Evolutionary conservation across 129 eudicot species (phyloP), one percentile per base, ranked within the genome.

Genomic region (Oenanthe sinensis): DNA sequence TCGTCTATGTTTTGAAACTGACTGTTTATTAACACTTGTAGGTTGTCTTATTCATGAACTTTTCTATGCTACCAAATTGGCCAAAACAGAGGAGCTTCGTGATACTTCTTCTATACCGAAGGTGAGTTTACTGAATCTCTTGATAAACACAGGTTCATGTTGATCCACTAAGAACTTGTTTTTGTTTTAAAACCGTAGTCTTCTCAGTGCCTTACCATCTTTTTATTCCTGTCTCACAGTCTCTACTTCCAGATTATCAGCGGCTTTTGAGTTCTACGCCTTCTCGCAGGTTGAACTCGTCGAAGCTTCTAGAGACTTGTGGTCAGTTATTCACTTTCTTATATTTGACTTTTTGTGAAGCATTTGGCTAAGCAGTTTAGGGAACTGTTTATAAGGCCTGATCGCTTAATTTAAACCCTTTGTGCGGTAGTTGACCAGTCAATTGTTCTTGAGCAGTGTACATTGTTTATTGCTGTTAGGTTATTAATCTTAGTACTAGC

Each of bases 191-290:
- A 8, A 17, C 47, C 72, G 0, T 68, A 68, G 44, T 11, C 20
- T 33, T 70, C 24, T 39, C n/a, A 37, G 45, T 39, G 47, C 47
- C 75, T 39, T 39, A 9, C n/a, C 13, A 45, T 40, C 30, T 72
- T 4, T 86, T 52, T 71, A 80, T 74, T 89, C 87, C 71, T 90
- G 85, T 85, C 86, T 87, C 87, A 85, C 97, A 95, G 99, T 87
- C 97, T 83, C 90, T 95, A 79, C 99, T 95, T 95, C 99, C 96
- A 87, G 96, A 95, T 87, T 95, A 95, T 84, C 99, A 92, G 86
- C 90, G 97, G 65, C 96, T 95, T 79, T 87, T 95, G 90, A 92
- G 99, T 83, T 95, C 99, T 81, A 87, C 75, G 84, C 99, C 99
- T 85, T 82, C 99, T 85, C 97, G 97, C 92, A 95, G 99, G 88